phyloP scores from a whole-genome alignment of 2,329 filamentous ascomycete genomes.

The Trichoderma simmonsii region DNA sequence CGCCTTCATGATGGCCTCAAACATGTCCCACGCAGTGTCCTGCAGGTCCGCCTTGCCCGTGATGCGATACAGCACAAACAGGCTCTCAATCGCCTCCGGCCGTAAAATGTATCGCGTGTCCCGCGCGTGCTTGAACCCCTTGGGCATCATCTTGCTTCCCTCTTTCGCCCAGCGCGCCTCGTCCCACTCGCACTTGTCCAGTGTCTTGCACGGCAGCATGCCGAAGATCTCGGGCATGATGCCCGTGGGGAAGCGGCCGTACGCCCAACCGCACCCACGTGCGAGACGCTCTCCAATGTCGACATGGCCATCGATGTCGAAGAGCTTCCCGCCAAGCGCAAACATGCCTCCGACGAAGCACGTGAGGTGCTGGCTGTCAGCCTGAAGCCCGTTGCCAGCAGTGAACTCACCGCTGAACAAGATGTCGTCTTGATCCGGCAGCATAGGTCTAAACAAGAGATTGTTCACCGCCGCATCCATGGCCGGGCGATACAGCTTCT shows the following conservation, averaged over 20 bases:
- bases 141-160: constrained; percentile 33
- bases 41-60: constrained; percentile 47
- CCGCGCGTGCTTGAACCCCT: constrained; percentile 60
- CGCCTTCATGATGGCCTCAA: constrained; percentile 42
- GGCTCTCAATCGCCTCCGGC: constrained; percentile 72
- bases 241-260: constrained; percentile 50
- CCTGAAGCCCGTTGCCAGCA: constrained; percentile 25
- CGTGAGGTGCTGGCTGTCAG: constrained; percentile 37
- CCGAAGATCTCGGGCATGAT: constrained; percentile 58
- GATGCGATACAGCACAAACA: constrained; percentile 71
- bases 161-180: constrained; percentile 28
- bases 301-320: constrained; percentile 49
- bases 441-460: constrained; percentile 69
- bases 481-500: constrained; percentile 61
- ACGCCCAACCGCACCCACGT: constrained; percentile 57
- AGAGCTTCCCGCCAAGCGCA: constrained; percentile 60
- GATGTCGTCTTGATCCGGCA: constrained; percentile 58
- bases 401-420: constrained; percentile 41
- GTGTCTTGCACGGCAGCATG: constrained; percentile 43
- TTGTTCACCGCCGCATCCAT: constrained; percentile 60
- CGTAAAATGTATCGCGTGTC: constrained; percentile 50
- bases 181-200: constrained; percentile 33
- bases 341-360: constrained; percentile 72
- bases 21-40: constrained; percentile 54
- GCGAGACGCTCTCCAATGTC: constrained; percentile 48